Evolutionary conservation across 352 stramenopile species (phyloP).

Genomic region (Phytophthora tentaculata): DNA sequence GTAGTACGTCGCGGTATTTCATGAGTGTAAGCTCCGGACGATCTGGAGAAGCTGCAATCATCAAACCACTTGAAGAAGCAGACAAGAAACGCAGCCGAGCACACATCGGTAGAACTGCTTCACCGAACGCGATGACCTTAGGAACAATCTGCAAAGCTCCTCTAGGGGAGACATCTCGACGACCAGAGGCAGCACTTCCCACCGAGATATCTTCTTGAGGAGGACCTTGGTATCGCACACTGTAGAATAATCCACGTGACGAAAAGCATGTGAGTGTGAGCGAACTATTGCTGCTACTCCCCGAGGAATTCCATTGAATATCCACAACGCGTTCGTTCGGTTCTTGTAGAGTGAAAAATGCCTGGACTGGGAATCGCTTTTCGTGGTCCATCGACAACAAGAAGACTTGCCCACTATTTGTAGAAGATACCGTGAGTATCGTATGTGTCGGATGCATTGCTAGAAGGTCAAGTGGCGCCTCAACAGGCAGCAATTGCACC

Average conservation of each 20-base stretch:
- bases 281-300: constrained; percentile 31
- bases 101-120: constrained; percentile 50
- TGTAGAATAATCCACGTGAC: constrained; percentile 56
- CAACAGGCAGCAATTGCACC: constrained; percentile 43
- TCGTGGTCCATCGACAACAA: constrained; percentile 77
- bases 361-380: constrained; percentile 66
- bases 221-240: constrained; percentile 43
- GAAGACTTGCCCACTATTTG: constrained; percentile 48
- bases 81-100: constrained; percentile 49
- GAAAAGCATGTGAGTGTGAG: constrained; percentile 68
- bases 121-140: constrained; percentile 57
- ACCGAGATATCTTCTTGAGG: constrained; percentile 27
- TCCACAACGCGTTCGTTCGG: constrained; percentile 54
- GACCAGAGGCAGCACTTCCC: constrained; percentile 15
- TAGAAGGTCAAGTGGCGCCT: constrained; percentile 56
- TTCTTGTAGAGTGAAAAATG: constrained; percentile 52
- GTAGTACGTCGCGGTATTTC: constrained; percentile 59
- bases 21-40: constrained; percentile 53
- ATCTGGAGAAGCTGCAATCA: constrained; percentile 50
- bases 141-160: constrained; percentile 35
- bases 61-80: constrained; percentile 52
- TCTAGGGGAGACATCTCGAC: constrained; percentile 25
- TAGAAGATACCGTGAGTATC: constrained; percentile 63
- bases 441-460: constrained; percentile 66
- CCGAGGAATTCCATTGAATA: constrained; percentile 59